These are phyloP conservation scores for Blastomyces percursus DNA, from an alignment of 2,329 filamentous ascomycete species.

Conservation along the genomic window DNA sequence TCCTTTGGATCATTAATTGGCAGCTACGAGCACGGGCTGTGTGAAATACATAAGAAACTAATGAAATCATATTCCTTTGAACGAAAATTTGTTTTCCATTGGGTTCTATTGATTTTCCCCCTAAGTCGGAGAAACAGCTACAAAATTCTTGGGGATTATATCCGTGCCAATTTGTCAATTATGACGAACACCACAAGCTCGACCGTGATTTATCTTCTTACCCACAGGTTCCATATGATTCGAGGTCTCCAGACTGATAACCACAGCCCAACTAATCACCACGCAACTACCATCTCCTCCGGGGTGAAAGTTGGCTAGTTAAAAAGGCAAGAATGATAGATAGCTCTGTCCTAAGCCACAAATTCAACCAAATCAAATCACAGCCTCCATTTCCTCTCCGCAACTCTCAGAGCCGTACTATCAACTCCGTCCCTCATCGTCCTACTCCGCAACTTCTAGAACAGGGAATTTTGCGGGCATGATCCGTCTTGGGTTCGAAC, in stretches of 20 bases:
- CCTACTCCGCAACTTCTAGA: conserved; percentile 63
- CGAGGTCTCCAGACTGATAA: neutral
- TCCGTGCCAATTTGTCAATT: neutral
- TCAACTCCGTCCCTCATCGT: conserved; percentile 65
- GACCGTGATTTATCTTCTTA: neutral
- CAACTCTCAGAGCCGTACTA: conserved; percentile 39
- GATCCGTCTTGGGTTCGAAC: conserved; percentile 56
- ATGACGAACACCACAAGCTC: neutral
- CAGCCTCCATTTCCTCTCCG: conserved; percentile 16
- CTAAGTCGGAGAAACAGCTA: neutral
- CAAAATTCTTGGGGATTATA: neutral
- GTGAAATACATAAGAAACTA: neutral
- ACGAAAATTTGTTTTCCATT: neutral
- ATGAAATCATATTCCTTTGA: neutral
- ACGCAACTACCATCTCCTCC: neutral
- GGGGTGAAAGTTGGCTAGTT: neutral
- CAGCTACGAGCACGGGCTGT: too few relatives aligned
- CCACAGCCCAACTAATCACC: neutral
- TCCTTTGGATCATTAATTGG: neutral
- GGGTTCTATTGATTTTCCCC: neutral
- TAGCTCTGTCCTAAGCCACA: neutral
- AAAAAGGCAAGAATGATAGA: neutral
- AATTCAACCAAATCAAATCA: conserved; percentile 5
- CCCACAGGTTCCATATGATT: neutral
- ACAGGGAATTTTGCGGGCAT: conserved; percentile 63